These are phyloP conservation scores for Trametes sp. DNA, from an alignment of 1,284 basidiomycete species.

Conservation along the genomic window DNA sequence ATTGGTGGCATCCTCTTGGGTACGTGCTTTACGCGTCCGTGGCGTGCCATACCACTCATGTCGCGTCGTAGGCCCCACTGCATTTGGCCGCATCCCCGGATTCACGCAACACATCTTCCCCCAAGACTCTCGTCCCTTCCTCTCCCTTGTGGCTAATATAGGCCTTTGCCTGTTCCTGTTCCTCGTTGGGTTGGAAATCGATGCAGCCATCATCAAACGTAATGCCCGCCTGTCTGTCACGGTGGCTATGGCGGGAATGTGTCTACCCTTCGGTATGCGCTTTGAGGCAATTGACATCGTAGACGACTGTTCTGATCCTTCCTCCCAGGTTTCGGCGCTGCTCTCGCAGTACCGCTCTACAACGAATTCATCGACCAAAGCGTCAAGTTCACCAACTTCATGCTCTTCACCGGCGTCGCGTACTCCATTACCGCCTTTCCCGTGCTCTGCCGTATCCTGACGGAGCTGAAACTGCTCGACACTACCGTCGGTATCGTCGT, in stretches of 20 bases:
- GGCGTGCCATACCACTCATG: neutral
- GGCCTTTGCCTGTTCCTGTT: slow-evolving; percentile 94
- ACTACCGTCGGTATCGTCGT: slow-evolving; percentile 95
- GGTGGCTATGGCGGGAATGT: slow-evolving; percentile 60
- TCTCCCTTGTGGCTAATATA: slow-evolving; percentile 91
- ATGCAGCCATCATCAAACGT: slow-evolving; percentile 78
- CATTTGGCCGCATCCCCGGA: slow-evolving; percentile 76
- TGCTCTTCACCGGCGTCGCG: slow-evolving; percentile 93
- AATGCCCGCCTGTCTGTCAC: slow-evolving; percentile 72
- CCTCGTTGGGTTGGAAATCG: slow-evolving; percentile 92
- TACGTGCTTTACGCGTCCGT: slow-evolving; percentile 34
- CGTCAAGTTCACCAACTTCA: slow-evolving; percentile 83
- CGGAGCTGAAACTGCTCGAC: slow-evolving; percentile 84
- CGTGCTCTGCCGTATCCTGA: slow-evolving; percentile 91
- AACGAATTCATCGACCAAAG: slow-evolving; percentile 74
- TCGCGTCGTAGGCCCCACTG: slow-evolving; percentile 69
- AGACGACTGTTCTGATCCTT: neutral
- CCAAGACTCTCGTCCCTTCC: slow-evolving; percentile 70
- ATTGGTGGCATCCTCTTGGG: slow-evolving; percentile 90
- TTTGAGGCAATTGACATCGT: too few relatives aligned
- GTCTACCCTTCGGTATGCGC: slow-evolving; percentile 42
- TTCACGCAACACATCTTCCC: slow-evolving; percentile 91
- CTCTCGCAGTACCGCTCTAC: slow-evolving; percentile 84
- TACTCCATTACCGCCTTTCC: slow-evolving; percentile 95
- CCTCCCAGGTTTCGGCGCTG: slow-evolving; percentile 83